Evolutionary conservation across 2,329 filamentous ascomycete species (phyloP), one percentile per base, ranked within the genome.

Genomic region (Colletotrichum tofieldiae): DNA sequence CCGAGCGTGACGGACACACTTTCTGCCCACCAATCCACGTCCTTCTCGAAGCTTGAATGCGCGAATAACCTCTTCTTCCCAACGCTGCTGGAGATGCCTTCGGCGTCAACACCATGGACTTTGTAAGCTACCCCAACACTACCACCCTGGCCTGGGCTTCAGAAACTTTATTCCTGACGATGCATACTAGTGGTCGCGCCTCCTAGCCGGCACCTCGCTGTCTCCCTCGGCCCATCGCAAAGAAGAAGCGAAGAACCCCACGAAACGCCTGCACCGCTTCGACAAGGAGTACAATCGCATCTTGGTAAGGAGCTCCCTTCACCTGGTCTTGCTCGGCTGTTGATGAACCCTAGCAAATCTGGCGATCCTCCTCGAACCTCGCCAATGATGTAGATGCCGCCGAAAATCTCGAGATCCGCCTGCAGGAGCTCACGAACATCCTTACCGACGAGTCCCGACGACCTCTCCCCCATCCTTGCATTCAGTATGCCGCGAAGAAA

Each of bases 391-490:
- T 86, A 79, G 89, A 91, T 74, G 88, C 90, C 59, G 89, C 89
- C 80, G 90, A 92, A 77, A 87, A 86, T 67, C 85, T 92, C 79
- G 89, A 92, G 79, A 86, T 88, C 74, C 86, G 88, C 69, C 87
- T 92, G 35, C 89, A 91, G 76, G 89, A 91, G 77, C 86, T 92
- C 52, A 91, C 89, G 75, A 88, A 87, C 76, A 92, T 97, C 77
- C 91, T 98, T 75, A 92, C 91, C 83, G 95, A 98, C 84, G 96
- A 98, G 84, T 94, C 93, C 72, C 93, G 95, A 75, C 92, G 94
- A 54, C 94, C 95, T 6, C 89, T 95, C 35, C 96, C 96, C 8
- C 96, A 98, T 82, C 93, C 95, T 5, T 99, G 96, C 84, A 93
- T 98, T 47, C 89, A 92, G 77, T 98, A 96, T 83, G 93, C 94